phyloP scores from a whole-genome alignment of 192 early-diverging fungal genomes.

The Backusella parvicylindrica region DNA sequence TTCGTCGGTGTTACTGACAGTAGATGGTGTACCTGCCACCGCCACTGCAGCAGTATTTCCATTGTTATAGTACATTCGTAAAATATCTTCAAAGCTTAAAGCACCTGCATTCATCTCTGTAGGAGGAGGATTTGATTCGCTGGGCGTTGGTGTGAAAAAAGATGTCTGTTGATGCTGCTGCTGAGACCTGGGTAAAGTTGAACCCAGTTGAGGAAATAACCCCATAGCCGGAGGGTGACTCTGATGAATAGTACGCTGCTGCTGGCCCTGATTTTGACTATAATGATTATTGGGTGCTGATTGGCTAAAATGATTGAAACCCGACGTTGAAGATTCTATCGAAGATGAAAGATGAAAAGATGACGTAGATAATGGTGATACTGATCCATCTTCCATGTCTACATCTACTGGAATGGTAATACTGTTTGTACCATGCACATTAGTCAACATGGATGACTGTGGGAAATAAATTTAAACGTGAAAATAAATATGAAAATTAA shows the following conservation, averaged over 20 bases:
- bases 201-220: slow-evolving; percentile 4
- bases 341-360: slow-evolving; percentile 9
- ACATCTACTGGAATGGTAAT: slow-evolving; percentile 18
- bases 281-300: background rate
- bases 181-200: slow-evolving; percentile 1
- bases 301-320: slow-evolving; percentile 9
- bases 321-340: slow-evolving; percentile 3
- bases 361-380: slow-evolving; percentile 2
- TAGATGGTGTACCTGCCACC: background rate
- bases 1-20: background rate
- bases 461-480: background rate
- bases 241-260: background rate
- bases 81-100: slow-evolving; percentile 22
- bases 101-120: slow-evolving; percentile 2
- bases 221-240: background rate
- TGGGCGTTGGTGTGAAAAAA: slow-evolving; percentile 1
- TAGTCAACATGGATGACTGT: background rate
- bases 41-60: background rate
- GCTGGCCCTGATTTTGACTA: background rate
- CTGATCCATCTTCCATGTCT: slow-evolving; percentile 5
- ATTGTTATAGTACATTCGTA: slow-evolving; percentile 17
- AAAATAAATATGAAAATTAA: background rate
- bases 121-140: slow-evolving; percentile 3
- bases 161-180: background rate
- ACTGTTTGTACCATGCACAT: slow-evolving; percentile 14